phyloP scores from a whole-genome alignment of 2,329 filamentous ascomycete genomes.

The Amesomyces nigricolor region DNA sequence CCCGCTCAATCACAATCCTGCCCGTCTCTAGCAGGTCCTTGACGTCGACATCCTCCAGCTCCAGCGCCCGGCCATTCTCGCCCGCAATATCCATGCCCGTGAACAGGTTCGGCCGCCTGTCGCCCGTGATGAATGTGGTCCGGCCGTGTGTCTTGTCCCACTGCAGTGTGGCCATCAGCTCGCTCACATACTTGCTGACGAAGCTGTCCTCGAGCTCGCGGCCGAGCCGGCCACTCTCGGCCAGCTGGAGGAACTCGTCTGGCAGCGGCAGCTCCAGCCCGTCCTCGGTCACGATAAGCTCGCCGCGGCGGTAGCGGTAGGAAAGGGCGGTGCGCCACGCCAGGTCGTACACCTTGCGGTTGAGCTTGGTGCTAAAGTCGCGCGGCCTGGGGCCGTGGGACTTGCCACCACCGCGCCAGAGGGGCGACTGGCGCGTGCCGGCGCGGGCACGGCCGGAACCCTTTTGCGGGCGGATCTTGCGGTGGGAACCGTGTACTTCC shows the following conservation, averaged over 20 bases:
- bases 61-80: constrained; percentile 63
- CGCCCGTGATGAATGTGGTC: constrained; percentile 68
- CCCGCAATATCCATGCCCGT: constrained; percentile 59
- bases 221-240: constrained; percentile 30
- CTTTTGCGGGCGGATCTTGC: constrained; percentile 83
- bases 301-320: constrained; percentile 81
- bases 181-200: constrained; percentile 53
- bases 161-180: constrained; percentile 64
- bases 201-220: constrained; percentile 43
- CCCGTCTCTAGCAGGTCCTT: constrained; percentile 87
- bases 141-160: constrained; percentile 64
- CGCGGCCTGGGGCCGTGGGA: constrained; percentile 84
- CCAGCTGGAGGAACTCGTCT: constrained; percentile 42
- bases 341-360: constrained; percentile 86
- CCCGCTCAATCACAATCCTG: constrained; percentile 79
- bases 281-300: constrained; percentile 80
- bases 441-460: constrained; percentile 74
- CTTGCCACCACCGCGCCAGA: constrained; percentile 80
- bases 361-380: constrained; percentile 80
- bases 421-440: constrained; percentile 75
- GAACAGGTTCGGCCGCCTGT: constrained; percentile 57
- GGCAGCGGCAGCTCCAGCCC: constrained; percentile 62
- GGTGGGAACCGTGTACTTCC: constrained; percentile 77
- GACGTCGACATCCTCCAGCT: constrained; percentile 79
- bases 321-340: constrained; percentile 92